A percentile compares a stretch with the other conserved stretches of the same genome.
Evolutionary conservation across 257 asterid genomes (phyloP).

Genomic region (Capsicum chinense): DNA sequence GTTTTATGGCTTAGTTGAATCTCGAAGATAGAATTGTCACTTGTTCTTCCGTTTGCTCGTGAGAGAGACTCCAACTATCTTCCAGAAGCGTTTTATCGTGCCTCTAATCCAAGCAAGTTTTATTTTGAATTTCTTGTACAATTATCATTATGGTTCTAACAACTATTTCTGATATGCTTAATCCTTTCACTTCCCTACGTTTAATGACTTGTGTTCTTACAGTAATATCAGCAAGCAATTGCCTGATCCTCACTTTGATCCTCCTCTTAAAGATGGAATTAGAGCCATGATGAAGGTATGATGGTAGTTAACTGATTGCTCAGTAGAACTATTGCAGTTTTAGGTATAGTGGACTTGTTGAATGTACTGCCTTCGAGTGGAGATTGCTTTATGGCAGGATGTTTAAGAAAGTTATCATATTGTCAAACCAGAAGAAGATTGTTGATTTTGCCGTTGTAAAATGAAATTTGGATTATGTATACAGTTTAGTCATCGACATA

Average conservation of each 20-base stretch:
- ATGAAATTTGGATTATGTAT: constrained; percentile 72
- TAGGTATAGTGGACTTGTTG: constrained; percentile 77
- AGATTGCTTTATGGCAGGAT: constrained; percentile 96
- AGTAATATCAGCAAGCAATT: constrained; percentile 86
- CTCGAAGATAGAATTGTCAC: no score
- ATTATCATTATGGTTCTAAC: no score
- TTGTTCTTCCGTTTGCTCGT: no score
- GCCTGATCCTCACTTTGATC: constrained; percentile 96
- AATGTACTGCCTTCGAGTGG: constrained; percentile 98
- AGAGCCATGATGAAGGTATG: constrained; percentile 65
- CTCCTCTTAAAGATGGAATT: constrained; percentile 76
- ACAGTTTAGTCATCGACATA: constrained; percentile 60
- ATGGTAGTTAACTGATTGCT: neutral
- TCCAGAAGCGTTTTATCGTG: no score
- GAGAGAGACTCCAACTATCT: no score
- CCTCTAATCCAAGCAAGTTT: no score
- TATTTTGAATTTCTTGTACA: no score
- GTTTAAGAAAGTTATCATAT: constrained; percentile 90
- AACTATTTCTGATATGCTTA: neutral
- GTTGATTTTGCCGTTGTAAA: constrained; percentile 84
- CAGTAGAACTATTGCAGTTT: neutral
- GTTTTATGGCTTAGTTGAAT: no score
- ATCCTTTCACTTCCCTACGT: neutral
- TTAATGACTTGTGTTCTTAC: constrained; percentile 29
- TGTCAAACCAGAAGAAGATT: constrained; percentile 64